phyloP scores from a whole-genome alignment of 257 asterid species.

The Verbascum thapsus region DNA sequence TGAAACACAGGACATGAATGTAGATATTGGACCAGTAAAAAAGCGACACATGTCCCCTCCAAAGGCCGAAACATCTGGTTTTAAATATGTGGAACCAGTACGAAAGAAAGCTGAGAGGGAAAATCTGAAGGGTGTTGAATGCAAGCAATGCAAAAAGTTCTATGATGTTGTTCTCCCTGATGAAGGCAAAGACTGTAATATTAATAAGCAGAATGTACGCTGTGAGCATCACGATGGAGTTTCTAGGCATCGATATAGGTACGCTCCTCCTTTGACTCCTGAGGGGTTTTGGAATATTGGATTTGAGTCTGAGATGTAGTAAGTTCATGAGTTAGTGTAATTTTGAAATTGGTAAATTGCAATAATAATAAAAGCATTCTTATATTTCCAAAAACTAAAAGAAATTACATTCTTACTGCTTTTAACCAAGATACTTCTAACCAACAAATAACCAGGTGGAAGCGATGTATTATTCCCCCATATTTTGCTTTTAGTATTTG shows the following conservation, averaged over 20 bases:
- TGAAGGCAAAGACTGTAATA: constrained; percentile 39
- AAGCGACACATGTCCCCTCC: constrained; percentile 44
- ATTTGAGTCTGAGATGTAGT: constrained; percentile 89
- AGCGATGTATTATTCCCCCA: too few relatives aligned
- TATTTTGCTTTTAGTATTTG: too few relatives aligned
- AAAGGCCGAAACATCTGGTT: constrained; percentile 51
- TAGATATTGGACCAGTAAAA: constrained; percentile 41
- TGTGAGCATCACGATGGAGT: constrained; percentile 98
- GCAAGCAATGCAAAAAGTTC: constrained; percentile 95
- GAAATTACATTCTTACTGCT: too few relatives aligned
- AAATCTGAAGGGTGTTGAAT: constrained; percentile 80
- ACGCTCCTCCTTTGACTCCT: constrained; percentile 93
- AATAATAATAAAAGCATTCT: neutral
- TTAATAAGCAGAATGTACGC: constrained; percentile 47
- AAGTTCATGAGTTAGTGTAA: constrained; percentile 27
- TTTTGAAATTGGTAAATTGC: constrained; percentile 9
- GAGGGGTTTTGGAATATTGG: constrained; percentile 99
- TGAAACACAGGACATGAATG: constrained; percentile 69
- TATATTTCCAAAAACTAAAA: neutral
- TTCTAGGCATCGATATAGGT: constrained; percentile 91
- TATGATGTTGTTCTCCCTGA: constrained; percentile 83
- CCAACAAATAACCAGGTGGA: too few relatives aligned
- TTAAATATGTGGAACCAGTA: constrained; percentile 81
- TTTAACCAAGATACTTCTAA: too few relatives aligned
- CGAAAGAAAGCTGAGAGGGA: constrained; percentile 83